Base-by-base conservation (phyloP, 2,329 filamentous ascomycete species). In the Pseudogymnoascus sp. region DNA sequence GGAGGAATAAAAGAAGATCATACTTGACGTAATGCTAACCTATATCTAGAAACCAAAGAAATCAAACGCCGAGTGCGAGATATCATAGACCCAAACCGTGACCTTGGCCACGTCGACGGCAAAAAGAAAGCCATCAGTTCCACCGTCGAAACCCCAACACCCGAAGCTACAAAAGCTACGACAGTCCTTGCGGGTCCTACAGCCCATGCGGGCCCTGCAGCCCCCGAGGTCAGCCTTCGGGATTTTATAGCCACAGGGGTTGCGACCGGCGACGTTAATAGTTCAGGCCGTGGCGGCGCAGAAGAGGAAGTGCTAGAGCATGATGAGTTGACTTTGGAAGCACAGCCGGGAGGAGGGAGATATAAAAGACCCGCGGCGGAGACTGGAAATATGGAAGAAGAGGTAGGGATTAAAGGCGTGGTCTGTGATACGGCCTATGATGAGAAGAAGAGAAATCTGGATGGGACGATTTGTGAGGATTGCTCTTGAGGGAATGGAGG, bases 21-120 rank as follows among this genome's bases (percentile, higher is more conserved):
- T 19, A 16, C 24, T 28, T 11, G 43, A 11, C 22, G 8, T 8
- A 28, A 31, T 61, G 37, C 31, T 50, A 41, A 37, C 6, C 22
- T 10, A 41, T 41, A n/a, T 7, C 16, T 46, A 72, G 92, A 97
- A 78, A 92, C 90, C 2, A 96, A 97, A 76, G 88, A 93, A 68
- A 82, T 97, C 46, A 97, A 98, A 78, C 86, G 91, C 65, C 82
- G 88, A 14, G 85, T 97, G 4, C 81, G 93, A 64, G 90, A 97
- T 77, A 81, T 90, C 61, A 87, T 97, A 69, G 88, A 95, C 70
- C 93, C 93, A 0, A 80, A 78, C 0, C 82, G 89, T 66, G 84
- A 93, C 71, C 78, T 97, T 61, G 93, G 93, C 0, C 93, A 98
- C 76, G 88, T 91, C 24, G 89, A 84, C 62, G 75, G 70, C 35